These are phyloP conservation scores for Avena atlantica DNA, from an alignment of 176 grass and related monocot species.

Conservation along the genomic window DNA sequence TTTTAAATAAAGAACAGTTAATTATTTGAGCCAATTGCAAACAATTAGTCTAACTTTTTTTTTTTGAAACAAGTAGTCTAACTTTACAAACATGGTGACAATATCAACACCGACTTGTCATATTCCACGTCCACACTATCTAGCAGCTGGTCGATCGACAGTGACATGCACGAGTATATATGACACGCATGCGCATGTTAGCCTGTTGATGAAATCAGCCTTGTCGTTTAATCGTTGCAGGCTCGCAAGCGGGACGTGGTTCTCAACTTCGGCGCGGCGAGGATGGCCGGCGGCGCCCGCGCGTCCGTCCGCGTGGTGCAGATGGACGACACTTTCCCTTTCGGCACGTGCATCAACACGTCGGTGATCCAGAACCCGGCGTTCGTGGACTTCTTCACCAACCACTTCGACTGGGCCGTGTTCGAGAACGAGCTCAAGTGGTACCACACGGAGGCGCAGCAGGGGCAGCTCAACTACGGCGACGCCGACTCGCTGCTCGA, in stretches of 20 bases:
- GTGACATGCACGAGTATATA: neutral
- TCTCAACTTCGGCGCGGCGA: slow-evolving; percentile 9
- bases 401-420: slow-evolving; percentile 74
- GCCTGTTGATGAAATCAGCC: neutral
- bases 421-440: slow-evolving; percentile 89
- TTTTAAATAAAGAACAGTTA: too few relatives aligned
- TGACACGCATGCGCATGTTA: neutral
- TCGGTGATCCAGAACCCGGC: slow-evolving; percentile 5
- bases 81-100: too few relatives aligned
- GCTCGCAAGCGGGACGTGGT: slow-evolving; percentile 61
- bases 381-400: slow-evolving; percentile 33
- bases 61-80: too few relatives aligned
- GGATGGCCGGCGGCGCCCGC: neutral
- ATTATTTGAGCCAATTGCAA: too few relatives aligned
- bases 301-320: slow-evolving; percentile 24
- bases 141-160: too few relatives aligned
- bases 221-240: slow-evolving; percentile 11
- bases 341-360: slow-evolving; percentile 36
- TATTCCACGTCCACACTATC: too few relatives aligned
- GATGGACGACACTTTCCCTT: slow-evolving; percentile 11
- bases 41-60: too few relatives aligned
- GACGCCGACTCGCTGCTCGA: slow-evolving; percentile 38
- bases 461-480: slow-evolving; percentile 11
- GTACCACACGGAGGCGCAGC: slow-evolving; percentile 45
- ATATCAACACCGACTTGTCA: too few relatives aligned